phyloP scores from a whole-genome alignment of 2,329 filamentous ascomycete genomes.

The Zarea fungicola region DNA sequence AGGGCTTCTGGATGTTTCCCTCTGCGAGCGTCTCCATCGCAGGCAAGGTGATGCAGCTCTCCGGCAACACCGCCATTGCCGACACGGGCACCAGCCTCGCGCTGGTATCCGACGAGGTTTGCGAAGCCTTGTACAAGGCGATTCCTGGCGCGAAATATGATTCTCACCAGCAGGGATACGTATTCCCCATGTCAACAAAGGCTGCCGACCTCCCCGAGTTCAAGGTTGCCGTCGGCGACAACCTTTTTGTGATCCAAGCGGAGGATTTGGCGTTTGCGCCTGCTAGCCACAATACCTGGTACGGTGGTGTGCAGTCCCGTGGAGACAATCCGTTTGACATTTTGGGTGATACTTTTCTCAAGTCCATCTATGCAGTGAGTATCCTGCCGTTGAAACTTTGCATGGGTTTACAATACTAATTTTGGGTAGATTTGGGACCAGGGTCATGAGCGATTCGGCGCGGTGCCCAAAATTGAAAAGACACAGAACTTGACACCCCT shows the following conservation, averaged over 20 bases:
- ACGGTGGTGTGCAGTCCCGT: slow-evolving; percentile 10
- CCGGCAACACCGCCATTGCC: slow-evolving; percentile 38
- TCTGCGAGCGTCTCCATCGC: slow-evolving; percentile 20
- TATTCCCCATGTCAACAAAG: slow-evolving; percentile 36
- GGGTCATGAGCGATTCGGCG: slow-evolving; percentile 53
- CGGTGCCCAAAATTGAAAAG: slow-evolving; percentile 11
- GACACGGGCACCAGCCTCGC: slow-evolving; percentile 61
- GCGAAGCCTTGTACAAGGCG: slow-evolving; percentile 28
- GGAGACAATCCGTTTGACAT: slow-evolving; percentile 8
- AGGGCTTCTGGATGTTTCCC: slow-evolving; percentile 56
- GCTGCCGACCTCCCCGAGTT: slow-evolving; percentile 40
- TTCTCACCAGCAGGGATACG: slow-evolving; percentile 4
- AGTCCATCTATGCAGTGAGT: slow-evolving; percentile 8
- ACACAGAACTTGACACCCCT: slow-evolving; percentile 9
- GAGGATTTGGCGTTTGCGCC: slow-evolving; percentile 11
- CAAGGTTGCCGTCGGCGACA: slow-evolving; percentile 50
- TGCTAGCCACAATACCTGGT: slow-evolving; percentile 6
- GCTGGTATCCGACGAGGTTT: slow-evolving; percentile 56
- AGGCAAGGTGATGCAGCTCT: slow-evolving; percentile 28
- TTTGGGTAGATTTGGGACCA: slow-evolving; percentile 8
- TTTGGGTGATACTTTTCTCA: slow-evolving; percentile 6
- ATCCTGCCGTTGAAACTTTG: too few species aligned
- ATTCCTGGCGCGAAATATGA: slow-evolving; percentile 30
- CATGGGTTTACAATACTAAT: not conserved
- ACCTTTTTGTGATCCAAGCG: slow-evolving; percentile 44